A percentile compares a stretch with the other conserved stretches of the same genome.
Evolutionary conservation across 306 rosid species (phyloP).

Genomic region (Lathyrus tuberosus): DNA sequence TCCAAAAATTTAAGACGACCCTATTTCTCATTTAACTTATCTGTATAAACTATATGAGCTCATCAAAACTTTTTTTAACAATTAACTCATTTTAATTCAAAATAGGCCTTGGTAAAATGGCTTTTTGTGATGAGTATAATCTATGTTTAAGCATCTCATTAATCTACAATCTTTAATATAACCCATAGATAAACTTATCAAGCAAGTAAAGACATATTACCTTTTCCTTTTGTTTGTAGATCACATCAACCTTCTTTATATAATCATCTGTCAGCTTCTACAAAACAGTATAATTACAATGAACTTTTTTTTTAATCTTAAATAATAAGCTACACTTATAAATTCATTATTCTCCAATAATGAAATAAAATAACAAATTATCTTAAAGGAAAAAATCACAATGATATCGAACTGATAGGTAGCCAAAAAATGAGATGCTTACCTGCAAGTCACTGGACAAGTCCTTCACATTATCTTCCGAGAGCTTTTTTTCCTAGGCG

Average conservation of each 20-base stretch:
- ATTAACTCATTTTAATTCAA: neutral
- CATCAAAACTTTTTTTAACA: neutral
- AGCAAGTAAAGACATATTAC: constrained; percentile 41
- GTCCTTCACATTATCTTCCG: constrained; percentile 87
- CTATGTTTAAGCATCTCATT: constrained; percentile 16
- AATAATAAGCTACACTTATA: constrained; percentile 9
- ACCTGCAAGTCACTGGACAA: constrained; percentile 95
- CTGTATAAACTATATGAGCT: neutral
- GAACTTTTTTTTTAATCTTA: neutral
- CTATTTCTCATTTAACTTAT: too few relatives aligned
- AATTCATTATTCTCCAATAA: constrained; percentile 21
- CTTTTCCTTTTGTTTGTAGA: constrained; percentile 92
- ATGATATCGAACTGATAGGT: neutral
- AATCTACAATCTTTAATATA: constrained; percentile 21
- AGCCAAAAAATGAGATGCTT: neutral
- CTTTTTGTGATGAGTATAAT: neutral
- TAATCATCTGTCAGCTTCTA: constrained; percentile 88
- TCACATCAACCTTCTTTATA: constrained; percentile 78
- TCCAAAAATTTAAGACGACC: too few relatives aligned
- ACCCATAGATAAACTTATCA: neutral
- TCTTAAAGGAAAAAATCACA: too few relatives aligned
- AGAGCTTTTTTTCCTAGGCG: constrained; percentile 83
- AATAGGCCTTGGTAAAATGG: constrained; percentile 19
- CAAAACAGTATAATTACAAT: constrained; percentile 38
- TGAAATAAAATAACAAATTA: neutral